Base-by-base conservation (phyloP, 75 land plant species). In the Sequoiadendron giganteum region DNA sequence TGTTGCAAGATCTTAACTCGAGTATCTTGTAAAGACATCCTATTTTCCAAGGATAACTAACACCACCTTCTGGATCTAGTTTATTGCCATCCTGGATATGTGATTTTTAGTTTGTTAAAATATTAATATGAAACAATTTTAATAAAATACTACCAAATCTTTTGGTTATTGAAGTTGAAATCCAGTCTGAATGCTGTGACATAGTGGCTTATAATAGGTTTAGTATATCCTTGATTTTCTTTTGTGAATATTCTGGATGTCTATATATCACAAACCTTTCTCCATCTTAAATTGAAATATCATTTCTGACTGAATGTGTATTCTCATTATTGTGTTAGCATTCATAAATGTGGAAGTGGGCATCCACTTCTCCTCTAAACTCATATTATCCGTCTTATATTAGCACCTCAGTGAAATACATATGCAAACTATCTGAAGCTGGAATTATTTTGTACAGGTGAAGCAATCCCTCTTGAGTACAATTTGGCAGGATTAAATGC, bases 391-490 rank as follows among this genome's bases (percentile, higher is more conserved):
- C 10, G 30, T 73, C 77, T 61, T 25, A 25, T 73, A 10, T 73
- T 8, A 32, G 77, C 77, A 34, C 32, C 11, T 73, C 11, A 11
- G 42, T 45, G 45, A 87, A 77, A 39, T 70, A 42, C 11, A 8
- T 21, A 10, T 30, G 32, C 10, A 73, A 73, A 11, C 2, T 79
- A 42, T 40, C n/a, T 34, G 85, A 19, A 75, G 19, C 45, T 86
- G n/a, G 47, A 16, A 58, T 85, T 61, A 70, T 45, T 47, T 56
- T 84, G 18, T 65, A 3, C 77, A 97, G 99, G 97, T 38, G 97
- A 98, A 87, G 99, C 99, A 45, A 95, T 97, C 19, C 97, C 99
- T 16, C 93, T 97, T 21, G 99, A 98, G 92, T 97, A 97, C 93
- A 98, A 98, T 90, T 85, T 98, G 58, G 96, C 86, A 1, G 96